Percentiles rank a stretch among this genome's conserved stretches.
Conservation (phyloP, 169 alveolate species). For the Plasmodium inui region DNA sequence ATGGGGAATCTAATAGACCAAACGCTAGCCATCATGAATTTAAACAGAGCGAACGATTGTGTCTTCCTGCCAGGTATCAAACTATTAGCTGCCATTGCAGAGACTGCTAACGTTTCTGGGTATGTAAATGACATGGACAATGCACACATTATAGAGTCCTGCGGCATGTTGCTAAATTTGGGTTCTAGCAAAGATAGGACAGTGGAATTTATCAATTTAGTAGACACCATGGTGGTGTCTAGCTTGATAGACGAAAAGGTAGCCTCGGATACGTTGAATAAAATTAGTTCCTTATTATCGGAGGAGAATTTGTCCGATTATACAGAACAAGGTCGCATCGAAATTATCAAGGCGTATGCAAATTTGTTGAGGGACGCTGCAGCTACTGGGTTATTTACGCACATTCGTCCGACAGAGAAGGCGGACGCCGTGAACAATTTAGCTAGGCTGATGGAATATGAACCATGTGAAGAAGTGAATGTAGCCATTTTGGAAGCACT, state of each 20-base stretch:
- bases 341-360: conserved; percentile 55
- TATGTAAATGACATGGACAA: conserved; percentile 48
- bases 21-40: conserved; percentile 43
- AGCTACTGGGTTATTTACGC: conserved; percentile 71
- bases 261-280: conserved; percentile 63
- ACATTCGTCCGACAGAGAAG: conserved; percentile 69
- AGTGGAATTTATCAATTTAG: conserved; percentile 48
- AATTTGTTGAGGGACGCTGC: conserved; percentile 50
- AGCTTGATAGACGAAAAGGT: conserved; percentile 62
- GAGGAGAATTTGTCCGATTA: conserved; percentile 66
- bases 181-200: conserved; percentile 61
- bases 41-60: conserved; percentile 54
- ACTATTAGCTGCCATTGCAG: conserved; percentile 45
- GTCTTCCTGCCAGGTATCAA: conserved; percentile 49
- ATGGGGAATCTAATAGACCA: conserved; percentile 55
- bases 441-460: conserved; percentile 78
- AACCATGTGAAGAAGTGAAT: conserved; percentile 58
- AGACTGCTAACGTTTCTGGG: conserved; percentile 50
- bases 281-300: conserved; percentile 33
- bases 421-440: conserved; percentile 78
- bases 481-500: conserved; percentile 73
- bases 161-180: conserved; percentile 46
- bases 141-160: conserved; percentile 26
- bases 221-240: conserved; percentile 58
- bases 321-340: conserved; percentile 27